phyloP scores from a whole-genome alignment of 352 stramenopile species.

The Pythium plurisporium region DNA sequence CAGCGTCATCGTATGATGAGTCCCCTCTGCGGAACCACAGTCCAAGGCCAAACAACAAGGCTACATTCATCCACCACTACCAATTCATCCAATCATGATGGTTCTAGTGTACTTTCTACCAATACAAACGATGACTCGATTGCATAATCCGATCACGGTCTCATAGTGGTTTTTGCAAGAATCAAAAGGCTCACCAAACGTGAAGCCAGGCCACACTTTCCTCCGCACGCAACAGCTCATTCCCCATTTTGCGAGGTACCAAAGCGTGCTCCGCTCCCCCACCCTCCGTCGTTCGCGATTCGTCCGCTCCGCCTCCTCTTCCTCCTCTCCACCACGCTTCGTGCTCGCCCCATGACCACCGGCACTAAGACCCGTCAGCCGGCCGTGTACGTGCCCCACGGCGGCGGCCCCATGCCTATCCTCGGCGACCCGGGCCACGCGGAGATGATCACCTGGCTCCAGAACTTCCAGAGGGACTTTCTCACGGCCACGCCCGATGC shows the following conservation, averaged over 20 bases:
- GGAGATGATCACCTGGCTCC: conserved; percentile 38
- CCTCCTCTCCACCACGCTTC: background rate
- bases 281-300: too few species aligned
- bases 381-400: conserved; percentile 34
- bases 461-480: conserved; percentile 34
- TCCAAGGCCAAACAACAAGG: too few species aligned
- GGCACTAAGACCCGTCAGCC: conserved; percentile 16
- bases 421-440: conserved; percentile 40
- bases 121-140: background rate
- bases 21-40: too few species aligned
- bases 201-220: too few species aligned
- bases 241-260: background rate
- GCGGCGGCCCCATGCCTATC: conserved; percentile 55
- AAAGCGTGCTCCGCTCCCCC: background rate
- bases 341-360: background rate
- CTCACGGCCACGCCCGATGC: conserved; percentile 35
- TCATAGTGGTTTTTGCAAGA: background rate
- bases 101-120: background rate
- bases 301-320: background rate
- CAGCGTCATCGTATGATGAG: too few species aligned
- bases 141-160: background rate
- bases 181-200: background rate
- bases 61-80: too few species aligned
- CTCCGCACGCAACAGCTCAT: background rate
- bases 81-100: background rate